Evolutionary conservation across 768 basidiomycete genomes (phyloP).

Genomic region (Psilocybe sp.): DNA sequence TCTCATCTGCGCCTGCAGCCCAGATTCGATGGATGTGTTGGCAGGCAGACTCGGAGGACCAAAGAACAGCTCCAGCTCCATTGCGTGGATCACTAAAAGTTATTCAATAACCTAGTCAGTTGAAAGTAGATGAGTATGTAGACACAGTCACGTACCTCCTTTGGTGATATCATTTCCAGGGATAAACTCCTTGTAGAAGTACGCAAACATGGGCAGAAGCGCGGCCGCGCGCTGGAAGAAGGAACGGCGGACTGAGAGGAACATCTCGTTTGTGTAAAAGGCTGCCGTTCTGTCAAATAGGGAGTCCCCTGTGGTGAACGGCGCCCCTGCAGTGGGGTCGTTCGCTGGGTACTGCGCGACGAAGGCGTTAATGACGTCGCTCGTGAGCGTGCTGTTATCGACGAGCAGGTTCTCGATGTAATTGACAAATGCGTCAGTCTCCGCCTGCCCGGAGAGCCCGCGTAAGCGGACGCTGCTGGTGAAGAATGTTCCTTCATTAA

Average conservation of each 20-base stretch:
- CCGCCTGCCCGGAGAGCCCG: slow-evolving; percentile 32
- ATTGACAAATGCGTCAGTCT: slow-evolving; percentile 41
- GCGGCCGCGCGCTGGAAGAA: slow-evolving; percentile 48
- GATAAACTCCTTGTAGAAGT: slow-evolving; percentile 56
- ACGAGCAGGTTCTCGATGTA: slow-evolving; percentile 48
- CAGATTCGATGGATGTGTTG: slow-evolving; percentile 32
- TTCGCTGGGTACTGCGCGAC: slow-evolving; percentile 45
- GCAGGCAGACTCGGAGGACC: slow-evolving; percentile 35
- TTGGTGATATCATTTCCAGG: slow-evolving; percentile 46
- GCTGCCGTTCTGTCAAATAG: slow-evolving; percentile 54
- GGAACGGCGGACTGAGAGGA: slow-evolving; percentile 44
- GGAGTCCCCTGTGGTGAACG: slow-evolving; percentile 58
- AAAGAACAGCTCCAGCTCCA: slow-evolving; percentile 47
- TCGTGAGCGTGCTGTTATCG: slow-evolving; percentile 47
- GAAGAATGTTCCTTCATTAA: slow-evolving; percentile 54
- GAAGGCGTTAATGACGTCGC: slow-evolving; percentile 36
- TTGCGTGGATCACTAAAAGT: slow-evolving; percentile 41
- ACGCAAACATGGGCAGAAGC: slow-evolving; percentile 48
- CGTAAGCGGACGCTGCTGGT: slow-evolving; percentile 35
- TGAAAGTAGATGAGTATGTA: background rate
- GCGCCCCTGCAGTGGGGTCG: slow-evolving; percentile 42
- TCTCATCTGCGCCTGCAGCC: slow-evolving; percentile 44
- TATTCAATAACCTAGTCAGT: background rate
- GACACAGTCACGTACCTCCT: slow-evolving; percentile 36
- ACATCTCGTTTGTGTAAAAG: slow-evolving; percentile 62